Conservation (phyloP, 1,284 basidiomycete species). For the Termitomyces sp. region DNA sequence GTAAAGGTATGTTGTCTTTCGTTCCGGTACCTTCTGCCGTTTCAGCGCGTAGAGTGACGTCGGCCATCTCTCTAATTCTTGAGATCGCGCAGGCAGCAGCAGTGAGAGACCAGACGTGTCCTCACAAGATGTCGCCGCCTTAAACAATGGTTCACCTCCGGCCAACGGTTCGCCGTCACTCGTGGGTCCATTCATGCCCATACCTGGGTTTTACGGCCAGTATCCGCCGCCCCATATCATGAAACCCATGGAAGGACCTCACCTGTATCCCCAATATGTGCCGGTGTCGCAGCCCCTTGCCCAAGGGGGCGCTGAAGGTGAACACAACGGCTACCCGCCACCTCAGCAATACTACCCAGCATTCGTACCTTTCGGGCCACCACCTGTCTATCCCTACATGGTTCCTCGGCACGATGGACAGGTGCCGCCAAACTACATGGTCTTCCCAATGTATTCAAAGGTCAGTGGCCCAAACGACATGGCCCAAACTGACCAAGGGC, state of each 20-base stretch:
- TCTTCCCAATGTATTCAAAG: constrained; percentile 29
- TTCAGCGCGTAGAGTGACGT: constrained; percentile 21
- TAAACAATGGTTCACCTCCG: constrained; percentile 38
- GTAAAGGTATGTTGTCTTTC: constrained; percentile 56
- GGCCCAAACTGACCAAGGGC: constrained; percentile 12
- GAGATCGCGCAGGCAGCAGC: constrained; percentile 52
- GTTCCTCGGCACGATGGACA: constrained; percentile 33
- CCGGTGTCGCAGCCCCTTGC: constrained; percentile 36
- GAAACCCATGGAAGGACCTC: constrained; percentile 48
- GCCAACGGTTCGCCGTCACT: constrained; percentile 38
- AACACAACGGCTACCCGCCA: constrained; percentile 38
- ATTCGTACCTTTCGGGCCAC: constrained; percentile 41
- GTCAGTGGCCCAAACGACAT: constrained; percentile 23
- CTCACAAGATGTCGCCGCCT: constrained; percentile 37
- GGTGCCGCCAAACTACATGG: constrained; percentile 26
- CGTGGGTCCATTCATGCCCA: constrained; percentile 32
- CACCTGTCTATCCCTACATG: constrained; percentile 48
- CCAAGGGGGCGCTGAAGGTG: constrained; percentile 41
- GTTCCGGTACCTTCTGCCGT: constrained; percentile 17
- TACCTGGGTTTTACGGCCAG: constrained; percentile 39
- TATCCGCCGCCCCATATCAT: constrained; percentile 43
- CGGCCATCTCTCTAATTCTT: constrained; percentile 31
- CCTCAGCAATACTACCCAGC: constrained; percentile 47
- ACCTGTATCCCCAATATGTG: constrained; percentile 46
- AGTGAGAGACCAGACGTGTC: constrained; percentile 47